Evolutionary conservation across 306 rosid genomes (phyloP), one percentile per base, ranked within the genome.

Genomic region (Fagus sylvatica): DNA sequence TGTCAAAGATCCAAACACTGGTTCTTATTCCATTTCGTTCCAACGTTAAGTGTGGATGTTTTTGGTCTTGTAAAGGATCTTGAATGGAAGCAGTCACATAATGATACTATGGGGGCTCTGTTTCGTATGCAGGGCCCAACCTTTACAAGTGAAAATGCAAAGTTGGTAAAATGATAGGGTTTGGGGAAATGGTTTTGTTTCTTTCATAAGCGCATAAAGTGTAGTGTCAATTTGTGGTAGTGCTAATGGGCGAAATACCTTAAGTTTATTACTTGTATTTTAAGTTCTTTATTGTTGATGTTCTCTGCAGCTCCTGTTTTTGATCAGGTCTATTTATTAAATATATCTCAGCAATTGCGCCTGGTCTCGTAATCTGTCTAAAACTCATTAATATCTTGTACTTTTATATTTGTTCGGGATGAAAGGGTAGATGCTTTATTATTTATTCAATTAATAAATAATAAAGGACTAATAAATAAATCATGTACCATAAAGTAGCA

Each of bases 1-100:
- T 36, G 95, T 92, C 55, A 80, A 95, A 86, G 97, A 95, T 84
- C 97, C 97, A 34, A 92, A 89, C 84, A 88, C 97, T 13, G 97
- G 98, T 73, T 94, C 97, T 33, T 94, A 94, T 80, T 94, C 98
- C 49, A 22, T 94, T 61, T 84, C 90, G 60, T 92, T 92, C 89
- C 93, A 92, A 72, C 93, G 53, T 30, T 90, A 88, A 22, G 82
- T 77, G 69, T 19, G 36, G 65, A 9, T 34, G 74, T 39, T 39
- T 33, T 28, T 33, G 61, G 72, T 69, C 76, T 15, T 46, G 78
- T 71, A 19, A 71, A 12, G 40, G 7, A 11, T 2, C 19, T 36
- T 7, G 46, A 56, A 71, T 59, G 11, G 36, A 43, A 7, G 68
- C 48, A 34, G 72, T 64, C 51, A 42, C 10, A 55, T 34, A 39